phyloP scores from a whole-genome alignment of 306 rosid genomes.

The Sindora glabra region DNA sequence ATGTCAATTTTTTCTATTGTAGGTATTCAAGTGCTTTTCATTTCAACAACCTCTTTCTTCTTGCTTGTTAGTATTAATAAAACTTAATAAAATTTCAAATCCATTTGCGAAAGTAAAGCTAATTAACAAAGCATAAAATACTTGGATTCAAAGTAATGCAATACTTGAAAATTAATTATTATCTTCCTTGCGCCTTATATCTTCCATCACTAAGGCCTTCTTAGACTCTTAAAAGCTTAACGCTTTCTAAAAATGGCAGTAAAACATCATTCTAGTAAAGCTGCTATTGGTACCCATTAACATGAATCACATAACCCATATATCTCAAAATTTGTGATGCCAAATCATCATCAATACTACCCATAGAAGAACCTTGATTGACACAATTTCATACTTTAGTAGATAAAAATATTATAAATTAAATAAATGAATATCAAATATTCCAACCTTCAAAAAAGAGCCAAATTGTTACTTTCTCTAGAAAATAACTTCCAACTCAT shows the following conservation, averaged over 20 bases:
- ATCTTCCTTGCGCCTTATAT: too few relatives aligned
- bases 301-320: slow-evolving; percentile 17
- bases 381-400: slow-evolving; percentile 3
- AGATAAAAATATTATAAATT: not conserved
- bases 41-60: too few relatives aligned
- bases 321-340: slow-evolving; percentile 17
- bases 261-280: slow-evolving; percentile 10
- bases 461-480: slow-evolving; percentile 27
- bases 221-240: slow-evolving; percentile 16
- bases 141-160: too few relatives aligned
- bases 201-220: slow-evolving; percentile 61
- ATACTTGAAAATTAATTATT: too few relatives aligned
- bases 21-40: too few relatives aligned
- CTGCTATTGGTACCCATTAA: slow-evolving; percentile 35
- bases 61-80: too few relatives aligned
- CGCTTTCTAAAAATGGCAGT: not conserved
- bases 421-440: slow-evolving; percentile 16
- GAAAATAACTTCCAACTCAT: slow-evolving; percentile 9
- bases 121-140: too few relatives aligned
- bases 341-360: slow-evolving; percentile 42
- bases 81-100: too few relatives aligned
- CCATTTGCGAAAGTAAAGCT: too few relatives aligned
- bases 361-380: slow-evolving; percentile 44
- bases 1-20: too few relatives aligned
- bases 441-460: slow-evolving; percentile 22